phyloP scores from a whole-genome alignment of 2,329 filamentous ascomycete species.

The Aotearoamyces nothofagi region DNA sequence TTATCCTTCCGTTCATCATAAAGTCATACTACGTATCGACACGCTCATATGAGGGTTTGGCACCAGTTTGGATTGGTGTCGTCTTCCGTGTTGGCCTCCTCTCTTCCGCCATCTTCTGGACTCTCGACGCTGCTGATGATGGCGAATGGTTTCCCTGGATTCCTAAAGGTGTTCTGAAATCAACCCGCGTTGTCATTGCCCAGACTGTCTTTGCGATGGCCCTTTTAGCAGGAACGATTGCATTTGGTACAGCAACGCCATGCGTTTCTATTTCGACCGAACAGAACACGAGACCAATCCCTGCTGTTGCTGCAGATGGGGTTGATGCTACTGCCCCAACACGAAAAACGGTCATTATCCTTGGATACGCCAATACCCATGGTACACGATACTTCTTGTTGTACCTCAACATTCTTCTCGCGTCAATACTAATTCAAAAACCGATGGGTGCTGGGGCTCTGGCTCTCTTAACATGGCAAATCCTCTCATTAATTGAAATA shows the following conservation, averaged over 20 bases:
- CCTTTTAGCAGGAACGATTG: conserved; percentile 69
- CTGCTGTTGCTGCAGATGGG: neutral
- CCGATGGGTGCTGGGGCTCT: conserved; percentile 86
- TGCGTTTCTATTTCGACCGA: conserved; percentile 56
- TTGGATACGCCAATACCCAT: conserved; percentile 88
- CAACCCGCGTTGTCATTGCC: conserved; percentile 59
- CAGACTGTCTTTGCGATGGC: conserved; percentile 68
- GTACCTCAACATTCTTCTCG: conserved; percentile 61
- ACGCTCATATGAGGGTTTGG: conserved; percentile 75
- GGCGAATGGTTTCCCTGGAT: conserved; percentile 57
- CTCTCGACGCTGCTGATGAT: conserved; percentile 77
- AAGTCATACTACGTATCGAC: conserved; percentile 71
- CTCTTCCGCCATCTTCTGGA: conserved; percentile 71
- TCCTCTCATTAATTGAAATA: conserved; percentile 61
- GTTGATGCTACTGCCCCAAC: conserved; percentile 6
- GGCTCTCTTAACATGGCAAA: conserved; percentile 72
- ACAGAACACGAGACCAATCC: conserved; percentile 9
- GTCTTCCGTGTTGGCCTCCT: conserved; percentile 64
- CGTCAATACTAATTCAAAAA: conserved; percentile 71
- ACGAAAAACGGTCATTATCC: conserved; percentile 48
- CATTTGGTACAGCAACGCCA: conserved; percentile 75
- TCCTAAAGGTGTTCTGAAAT: conserved; percentile 50
- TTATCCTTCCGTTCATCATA: conserved; percentile 59
- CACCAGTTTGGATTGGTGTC: conserved; percentile 69
- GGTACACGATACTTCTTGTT: conserved; percentile 82